phyloP scores from a whole-genome alignment of 2,329 filamentous ascomycete genomes.

The Fusarium decemcellulare region DNA sequence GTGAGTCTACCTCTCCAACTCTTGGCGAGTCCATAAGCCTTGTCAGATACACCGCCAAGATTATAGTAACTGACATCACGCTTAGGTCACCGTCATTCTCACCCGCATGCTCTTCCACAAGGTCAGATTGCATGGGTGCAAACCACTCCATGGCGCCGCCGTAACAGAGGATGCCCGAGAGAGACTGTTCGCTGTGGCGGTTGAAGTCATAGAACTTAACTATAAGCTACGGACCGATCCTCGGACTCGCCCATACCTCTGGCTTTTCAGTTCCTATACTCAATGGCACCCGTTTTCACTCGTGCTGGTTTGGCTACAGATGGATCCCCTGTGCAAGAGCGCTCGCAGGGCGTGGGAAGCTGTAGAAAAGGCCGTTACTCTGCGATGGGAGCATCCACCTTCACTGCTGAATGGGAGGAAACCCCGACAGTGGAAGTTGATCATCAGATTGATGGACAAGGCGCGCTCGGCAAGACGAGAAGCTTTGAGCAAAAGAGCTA shows the following conservation, averaged over 20 bases:
- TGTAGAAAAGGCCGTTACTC: conserved; percentile 13
- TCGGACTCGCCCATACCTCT: conserved; percentile 10
- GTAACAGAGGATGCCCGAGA: conserved; percentile 1
- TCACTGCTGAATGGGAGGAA: conserved; percentile 9
- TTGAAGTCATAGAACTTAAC: conserved; percentile 20
- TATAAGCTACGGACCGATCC: conserved; percentile 20
- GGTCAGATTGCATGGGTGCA: conserved; percentile 11
- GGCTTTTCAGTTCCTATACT: conserved; percentile 22
- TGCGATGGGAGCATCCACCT: conserved; percentile 14
- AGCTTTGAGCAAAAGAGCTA: conserved; percentile 5
- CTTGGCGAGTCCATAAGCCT: too few relatives aligned
- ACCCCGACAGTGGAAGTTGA: conserved; percentile 15
- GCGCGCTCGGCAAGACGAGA: conserved; percentile 12
- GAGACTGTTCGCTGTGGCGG: conserved; percentile 10
- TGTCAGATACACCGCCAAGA: too few relatives aligned
- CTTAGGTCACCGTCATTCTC: conserved; percentile 8
- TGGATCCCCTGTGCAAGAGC: conserved; percentile 4
- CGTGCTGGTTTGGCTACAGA: conserved; percentile 20
- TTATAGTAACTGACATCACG: background rate
- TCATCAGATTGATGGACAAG: conserved; percentile 16
- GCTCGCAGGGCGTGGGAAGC: conserved; percentile 17
- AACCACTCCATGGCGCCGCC: background rate
- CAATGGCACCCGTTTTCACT: conserved; percentile 24
- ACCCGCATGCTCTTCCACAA: conserved; percentile 24
- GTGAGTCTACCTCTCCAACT: background rate